Evolutionary conservation across 257 asterid species (phyloP).

Genomic region (Orobanche coerulescens): DNA sequence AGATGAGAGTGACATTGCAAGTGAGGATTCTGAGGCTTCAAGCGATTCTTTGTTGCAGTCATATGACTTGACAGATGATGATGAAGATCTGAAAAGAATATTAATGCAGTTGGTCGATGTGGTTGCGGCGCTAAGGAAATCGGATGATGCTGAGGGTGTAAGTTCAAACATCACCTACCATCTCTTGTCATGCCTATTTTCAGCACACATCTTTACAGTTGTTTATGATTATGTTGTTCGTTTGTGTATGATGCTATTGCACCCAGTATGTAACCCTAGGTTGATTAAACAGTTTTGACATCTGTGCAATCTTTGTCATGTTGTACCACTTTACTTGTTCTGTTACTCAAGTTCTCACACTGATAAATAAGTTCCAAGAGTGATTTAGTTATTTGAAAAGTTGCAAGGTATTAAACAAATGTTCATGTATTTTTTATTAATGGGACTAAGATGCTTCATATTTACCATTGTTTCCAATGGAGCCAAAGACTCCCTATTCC

Average conservation of each 20-base stretch:
- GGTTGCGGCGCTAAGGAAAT: constrained; percentile 79
- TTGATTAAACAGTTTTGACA: constrained; percentile 11
- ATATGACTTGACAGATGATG: constrained; percentile 84
- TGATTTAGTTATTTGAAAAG: constrained; percentile 11
- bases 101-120: constrained; percentile 87
- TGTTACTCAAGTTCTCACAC: constrained; percentile 11
- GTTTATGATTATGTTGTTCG: constrained; percentile 11
- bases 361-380: neutral
- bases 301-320: constrained; percentile 7
- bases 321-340: neutral
- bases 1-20: constrained; percentile 49
- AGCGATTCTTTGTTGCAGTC: constrained; percentile 66
- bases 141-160: constrained; percentile 92
- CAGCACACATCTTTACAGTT: constrained; percentile 14
- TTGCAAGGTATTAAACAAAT: constrained; percentile 2
- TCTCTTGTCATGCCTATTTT: constrained; percentile 7
- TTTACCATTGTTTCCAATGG: too few relatives aligned
- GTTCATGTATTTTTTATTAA: constrained; percentile 1
- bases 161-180: constrained; percentile 32
- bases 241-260: constrained; percentile 12
- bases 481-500: too few relatives aligned
- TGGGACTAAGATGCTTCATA: too few relatives aligned
- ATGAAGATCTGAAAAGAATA: constrained; percentile 58
- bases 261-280: constrained; percentile 5
- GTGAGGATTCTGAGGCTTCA: constrained; percentile 67